Conservation (phyloP, 192 early-diverging fungal species). For the Spizellomyces punctatus region DNA sequence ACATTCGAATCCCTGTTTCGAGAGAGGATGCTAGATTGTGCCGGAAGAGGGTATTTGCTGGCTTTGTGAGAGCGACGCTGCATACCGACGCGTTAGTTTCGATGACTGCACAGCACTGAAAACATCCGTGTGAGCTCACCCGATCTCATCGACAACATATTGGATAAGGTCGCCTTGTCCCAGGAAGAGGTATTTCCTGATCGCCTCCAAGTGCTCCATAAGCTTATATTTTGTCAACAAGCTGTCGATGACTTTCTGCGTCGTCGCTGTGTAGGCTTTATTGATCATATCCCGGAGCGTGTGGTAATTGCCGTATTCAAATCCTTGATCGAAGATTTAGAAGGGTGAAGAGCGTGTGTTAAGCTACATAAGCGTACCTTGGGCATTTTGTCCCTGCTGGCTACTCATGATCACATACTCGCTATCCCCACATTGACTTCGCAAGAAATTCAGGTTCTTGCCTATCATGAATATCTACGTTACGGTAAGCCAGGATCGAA, state of each 20-base stretch:
- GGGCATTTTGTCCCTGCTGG: conserved; percentile 7
- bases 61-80: conserved; percentile 55
- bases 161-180: conserved; percentile 96
- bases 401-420: conserved; percentile 39
- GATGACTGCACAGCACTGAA: background rate
- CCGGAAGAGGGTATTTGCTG: conserved; percentile 74
- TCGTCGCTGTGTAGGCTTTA: conserved; percentile 69
- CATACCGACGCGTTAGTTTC: background rate
- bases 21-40: conserved; percentile 88
- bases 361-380: conserved; percentile 5
- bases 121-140: conserved; percentile 45
- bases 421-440: conserved; percentile 43
- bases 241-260: conserved; percentile 74
- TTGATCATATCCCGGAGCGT: conserved; percentile 77
- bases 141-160: conserved; percentile 80
- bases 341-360: background rate
- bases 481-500: too few species aligned
- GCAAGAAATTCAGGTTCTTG: conserved; percentile 81
- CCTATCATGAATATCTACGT: conserved; percentile 79
- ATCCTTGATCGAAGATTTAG: conserved; percentile 23
- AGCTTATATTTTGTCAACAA: conserved; percentile 81
- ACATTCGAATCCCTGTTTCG: conserved; percentile 81
- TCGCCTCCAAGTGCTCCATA: conserved; percentile 79
- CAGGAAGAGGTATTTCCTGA: conserved; percentile 88
- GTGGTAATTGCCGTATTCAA: conserved; percentile 70